Conservation (phyloP, 2,329 filamentous ascomycete species). For the Pseudocercospora cruenta region DNA sequence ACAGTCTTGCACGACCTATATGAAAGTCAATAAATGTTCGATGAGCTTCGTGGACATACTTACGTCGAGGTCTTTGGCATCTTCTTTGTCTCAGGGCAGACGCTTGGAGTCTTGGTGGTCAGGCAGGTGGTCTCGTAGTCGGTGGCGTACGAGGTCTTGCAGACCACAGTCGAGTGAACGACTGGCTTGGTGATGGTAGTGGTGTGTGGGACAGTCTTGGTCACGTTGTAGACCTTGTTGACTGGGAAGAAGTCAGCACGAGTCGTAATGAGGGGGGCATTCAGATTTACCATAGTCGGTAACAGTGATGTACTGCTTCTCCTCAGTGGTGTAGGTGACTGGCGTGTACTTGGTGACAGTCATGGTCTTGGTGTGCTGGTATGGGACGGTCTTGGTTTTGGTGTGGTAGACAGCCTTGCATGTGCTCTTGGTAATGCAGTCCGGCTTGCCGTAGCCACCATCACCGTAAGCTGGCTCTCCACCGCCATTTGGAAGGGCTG, state of each 20-base stretch:
- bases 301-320: slow-evolving; percentile 8
- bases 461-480: slow-evolving; percentile 5
- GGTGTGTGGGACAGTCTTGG: slow-evolving; percentile 21
- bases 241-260: slow-evolving; percentile 2
- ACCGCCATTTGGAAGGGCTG: slow-evolving; percentile 20
- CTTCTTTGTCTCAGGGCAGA: slow-evolving; percentile 17
- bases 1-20: slow-evolving; percentile 12
- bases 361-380: slow-evolving; percentile 22
- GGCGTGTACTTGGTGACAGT: slow-evolving; percentile 24
- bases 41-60: background rate
- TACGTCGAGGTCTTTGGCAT: slow-evolving; percentile 16
- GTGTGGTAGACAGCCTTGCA: slow-evolving; percentile 23
- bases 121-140: slow-evolving; percentile 18
- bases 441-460: slow-evolving; percentile 11
- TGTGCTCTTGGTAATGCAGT: slow-evolving; percentile 23
- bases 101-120: slow-evolving; percentile 10
- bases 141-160: slow-evolving; percentile 21
- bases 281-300: slow-evolving; percentile 13
- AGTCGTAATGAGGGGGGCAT: background rate
- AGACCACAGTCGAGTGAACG: slow-evolving; percentile 17
- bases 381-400: slow-evolving; percentile 22
- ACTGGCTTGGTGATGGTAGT: slow-evolving; percentile 25
- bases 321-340: slow-evolving; percentile 13
- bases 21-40: background rate
- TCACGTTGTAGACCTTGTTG: slow-evolving; percentile 18